Percentiles rank a stretch among this genome's conserved stretches.
Evolutionary conservation across 1,284 basidiomycete genomes (phyloP).

Genomic region (Tetrapyrgos nigripes): DNA sequence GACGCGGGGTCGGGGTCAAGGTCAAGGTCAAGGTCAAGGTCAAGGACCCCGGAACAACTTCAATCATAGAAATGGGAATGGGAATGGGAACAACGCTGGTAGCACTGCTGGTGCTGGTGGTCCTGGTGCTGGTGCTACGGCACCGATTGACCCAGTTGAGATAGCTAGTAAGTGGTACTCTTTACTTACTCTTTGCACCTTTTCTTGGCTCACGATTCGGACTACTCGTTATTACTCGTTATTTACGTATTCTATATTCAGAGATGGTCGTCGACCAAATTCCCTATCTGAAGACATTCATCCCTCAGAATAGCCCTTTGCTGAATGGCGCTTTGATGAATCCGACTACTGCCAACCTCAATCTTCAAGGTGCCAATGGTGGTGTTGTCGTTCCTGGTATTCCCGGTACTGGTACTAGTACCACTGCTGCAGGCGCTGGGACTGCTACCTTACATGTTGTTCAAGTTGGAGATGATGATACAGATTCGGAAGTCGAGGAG

Average conservation of each 20-base stretch:
- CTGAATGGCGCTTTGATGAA: not conserved
- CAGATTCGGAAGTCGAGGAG: not conserved
- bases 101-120: too few species aligned
- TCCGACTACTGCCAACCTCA: too few species aligned
- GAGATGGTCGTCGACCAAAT: constrained; percentile 6
- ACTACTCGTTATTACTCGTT: not conserved
- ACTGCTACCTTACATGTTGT: not conserved
- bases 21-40: constrained; percentile 3
- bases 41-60: constrained; percentile 20
- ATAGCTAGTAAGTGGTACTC: constrained; percentile 40
- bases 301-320: not conserved
- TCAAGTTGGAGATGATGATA: not conserved
- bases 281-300: not conserved
- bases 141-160: constrained; percentile 42
- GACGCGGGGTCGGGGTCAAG: too few species aligned
- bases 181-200: not conserved
- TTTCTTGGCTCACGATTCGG: not conserved
- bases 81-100: too few species aligned
- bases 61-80: not conserved
- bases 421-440: not conserved
- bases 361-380: too few species aligned
- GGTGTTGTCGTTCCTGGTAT: too few species aligned
- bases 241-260: not conserved
- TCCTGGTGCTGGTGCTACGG: constrained; percentile 2
- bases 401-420: too few species aligned